Conservation (phyloP, 257 asterid species). For the Solanum paucissectum region DNA sequence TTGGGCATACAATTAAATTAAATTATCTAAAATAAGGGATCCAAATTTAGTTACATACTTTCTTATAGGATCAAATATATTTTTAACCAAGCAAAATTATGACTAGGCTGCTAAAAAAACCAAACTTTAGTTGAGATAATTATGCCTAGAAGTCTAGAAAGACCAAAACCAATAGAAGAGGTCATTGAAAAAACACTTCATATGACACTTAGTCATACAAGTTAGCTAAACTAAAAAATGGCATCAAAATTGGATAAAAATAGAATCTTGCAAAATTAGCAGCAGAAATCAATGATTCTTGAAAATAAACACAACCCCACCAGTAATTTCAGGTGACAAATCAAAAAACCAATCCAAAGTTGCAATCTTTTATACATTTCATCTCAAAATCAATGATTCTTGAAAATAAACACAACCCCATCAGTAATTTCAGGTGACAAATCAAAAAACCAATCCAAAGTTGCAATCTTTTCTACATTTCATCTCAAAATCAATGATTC, state of each 20-base stretch:
- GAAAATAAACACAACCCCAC: not conserved
- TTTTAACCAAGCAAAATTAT: not conserved
- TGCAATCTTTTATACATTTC: not conserved
- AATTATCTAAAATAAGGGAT: not conserved
- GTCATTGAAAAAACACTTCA: not conserved
- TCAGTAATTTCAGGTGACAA: not conserved
- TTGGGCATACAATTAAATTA: not conserved
- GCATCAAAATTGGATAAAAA: not conserved
- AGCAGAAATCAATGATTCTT: not conserved
- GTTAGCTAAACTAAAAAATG: not conserved
- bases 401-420: not conserved
- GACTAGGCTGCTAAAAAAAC: not conserved
- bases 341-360: not conserved
- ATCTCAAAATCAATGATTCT: not conserved
- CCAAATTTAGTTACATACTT: not conserved
- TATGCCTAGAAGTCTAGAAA: not conserved
- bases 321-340: not conserved
- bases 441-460: constrained; percentile 2
- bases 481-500: not conserved
- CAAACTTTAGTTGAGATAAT: not conserved
- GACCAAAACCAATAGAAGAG: not conserved
- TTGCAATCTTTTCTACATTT: not conserved
- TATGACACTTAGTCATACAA: not conserved
- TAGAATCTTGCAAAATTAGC: not conserved
- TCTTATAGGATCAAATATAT: not conserved